phyloP scores from a whole-genome alignment of 306 rosid genomes.

The Prunus davidiana region DNA sequence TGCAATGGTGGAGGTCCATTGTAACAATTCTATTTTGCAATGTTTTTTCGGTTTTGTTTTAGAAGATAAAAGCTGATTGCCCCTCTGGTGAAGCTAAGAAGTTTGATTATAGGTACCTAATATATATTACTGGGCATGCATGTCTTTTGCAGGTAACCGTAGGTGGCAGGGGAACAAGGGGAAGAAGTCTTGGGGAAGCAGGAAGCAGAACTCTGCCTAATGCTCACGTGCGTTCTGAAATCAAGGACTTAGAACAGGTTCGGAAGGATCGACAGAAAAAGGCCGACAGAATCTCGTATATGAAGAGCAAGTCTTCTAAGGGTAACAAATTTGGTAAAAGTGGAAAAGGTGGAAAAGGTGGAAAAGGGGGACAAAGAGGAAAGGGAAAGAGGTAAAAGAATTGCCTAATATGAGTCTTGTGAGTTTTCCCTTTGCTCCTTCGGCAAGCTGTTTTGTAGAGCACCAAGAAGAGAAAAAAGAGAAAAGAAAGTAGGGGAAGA shows the following conservation, averaged over 20 bases:
- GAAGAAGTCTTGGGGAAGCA: constrained; percentile 40
- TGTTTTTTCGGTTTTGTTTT: background rate
- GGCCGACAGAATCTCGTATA: constrained; percentile 41
- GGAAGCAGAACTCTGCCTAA: constrained; percentile 54
- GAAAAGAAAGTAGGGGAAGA: background rate
- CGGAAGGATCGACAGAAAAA: constrained; percentile 82
- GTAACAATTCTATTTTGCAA: background rate
- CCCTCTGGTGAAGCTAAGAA: background rate
- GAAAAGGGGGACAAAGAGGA: constrained; percentile 54
- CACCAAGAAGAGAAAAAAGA: background rate
- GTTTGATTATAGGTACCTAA: background rate
- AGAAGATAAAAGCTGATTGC: background rate
- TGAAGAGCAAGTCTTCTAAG: constrained; percentile 53
- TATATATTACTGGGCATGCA: background rate
- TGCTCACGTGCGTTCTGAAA: constrained; percentile 75
- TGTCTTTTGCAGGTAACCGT: constrained; percentile 40
- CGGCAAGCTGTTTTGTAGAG: background rate
- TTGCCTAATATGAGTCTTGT: background rate
- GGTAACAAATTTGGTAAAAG: constrained; percentile 56
- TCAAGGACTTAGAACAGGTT: constrained; percentile 79
- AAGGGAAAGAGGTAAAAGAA: constrained; percentile 31
- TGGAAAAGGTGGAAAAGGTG: constrained; percentile 52
- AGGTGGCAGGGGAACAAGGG: constrained; percentile 32
- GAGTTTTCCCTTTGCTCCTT: background rate
- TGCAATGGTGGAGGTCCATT: background rate